These are phyloP conservation scores for Cladophialophora yegresii DNA, from an alignment of 2,329 filamentous ascomycete genomes.

Conservation along the genomic window DNA sequence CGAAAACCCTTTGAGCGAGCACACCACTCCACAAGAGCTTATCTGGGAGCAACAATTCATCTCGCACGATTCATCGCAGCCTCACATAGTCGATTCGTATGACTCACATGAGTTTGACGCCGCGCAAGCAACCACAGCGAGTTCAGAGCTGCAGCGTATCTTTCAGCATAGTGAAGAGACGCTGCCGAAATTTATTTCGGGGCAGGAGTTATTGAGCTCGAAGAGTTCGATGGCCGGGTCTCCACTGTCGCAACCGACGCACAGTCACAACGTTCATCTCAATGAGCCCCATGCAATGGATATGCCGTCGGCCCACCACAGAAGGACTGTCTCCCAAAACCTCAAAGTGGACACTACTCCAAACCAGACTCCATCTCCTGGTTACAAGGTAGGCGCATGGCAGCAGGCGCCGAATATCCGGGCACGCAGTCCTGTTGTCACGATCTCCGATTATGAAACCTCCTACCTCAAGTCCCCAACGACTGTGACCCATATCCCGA, in stretches of 20 bases:
- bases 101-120: constrained; percentile 9
- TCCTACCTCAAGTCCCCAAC: constrained; percentile 1
- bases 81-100: constrained; percentile 22
- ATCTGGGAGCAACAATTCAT: constrained; percentile 34
- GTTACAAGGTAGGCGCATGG: constrained; percentile 17
- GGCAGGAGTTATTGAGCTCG: constrained; percentile 23
- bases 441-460: constrained; percentile 42
- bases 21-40: constrained; percentile 34
- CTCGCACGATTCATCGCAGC: constrained; percentile 20
- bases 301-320: constrained; percentile 1
- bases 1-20: constrained; percentile 32
- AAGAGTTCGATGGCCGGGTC: constrained; percentile 13
- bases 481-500: constrained; percentile 31
- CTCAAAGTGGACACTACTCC: constrained; percentile 26
- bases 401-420: constrained; percentile 11
- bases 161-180: constrained; percentile 10
- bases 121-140: constrained; percentile 4
- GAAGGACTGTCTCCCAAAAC: constrained; percentile 13
- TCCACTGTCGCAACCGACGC: constrained; percentile 38
- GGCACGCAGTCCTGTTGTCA: constrained; percentile 48
- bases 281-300: constrained; percentile 14
- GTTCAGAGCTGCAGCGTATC: constrained; percentile 15
- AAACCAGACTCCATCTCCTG: constrained; percentile 17
- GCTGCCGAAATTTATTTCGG: constrained; percentile 23
- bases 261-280: constrained; percentile 39